A percentile compares a stretch with the other conserved stretches of the same genome.
Evolutionary conservation across 345 rosid species (phyloP).

Genomic region (Ricinus communis): DNA sequence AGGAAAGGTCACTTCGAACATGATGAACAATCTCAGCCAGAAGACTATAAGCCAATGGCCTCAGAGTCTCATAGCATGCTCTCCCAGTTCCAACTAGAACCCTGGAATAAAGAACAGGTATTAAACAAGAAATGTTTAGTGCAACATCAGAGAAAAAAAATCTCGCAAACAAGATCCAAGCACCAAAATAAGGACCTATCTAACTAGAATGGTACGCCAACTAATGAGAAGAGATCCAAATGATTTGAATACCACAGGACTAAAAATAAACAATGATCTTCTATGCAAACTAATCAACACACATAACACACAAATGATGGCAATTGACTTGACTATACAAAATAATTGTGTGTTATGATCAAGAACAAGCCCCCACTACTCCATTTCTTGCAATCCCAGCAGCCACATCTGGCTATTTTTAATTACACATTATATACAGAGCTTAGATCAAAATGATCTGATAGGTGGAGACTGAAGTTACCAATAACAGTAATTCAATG

Average conservation of each 20-base stretch:
- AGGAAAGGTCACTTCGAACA: conserved; percentile 84
- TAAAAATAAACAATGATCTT: neutral
- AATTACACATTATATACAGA: neutral
- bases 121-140: neutral
- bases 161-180: neutral
- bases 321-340: neutral
- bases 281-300: no score
- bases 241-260: neutral
- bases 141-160: neutral
- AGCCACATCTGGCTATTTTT: neutral
- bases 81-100: conserved; percentile 98
- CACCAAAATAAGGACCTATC: neutral
- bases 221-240: neutral
- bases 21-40: conserved; percentile 99
- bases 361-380: neutral
- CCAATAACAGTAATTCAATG: neutral
- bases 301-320: neutral
- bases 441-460: neutral
- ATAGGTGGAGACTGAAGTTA: no score
- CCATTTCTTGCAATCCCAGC: neutral
- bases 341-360: neutral
- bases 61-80: conserved; percentile 94
- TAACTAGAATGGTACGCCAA: neutral
- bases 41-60: conserved; percentile 98
- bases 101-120: conserved; percentile 35